Evolutionary conservation across 108 stramenopile genomes (phyloP).

Genomic region (Stephanodiscus minutulus): DNA sequence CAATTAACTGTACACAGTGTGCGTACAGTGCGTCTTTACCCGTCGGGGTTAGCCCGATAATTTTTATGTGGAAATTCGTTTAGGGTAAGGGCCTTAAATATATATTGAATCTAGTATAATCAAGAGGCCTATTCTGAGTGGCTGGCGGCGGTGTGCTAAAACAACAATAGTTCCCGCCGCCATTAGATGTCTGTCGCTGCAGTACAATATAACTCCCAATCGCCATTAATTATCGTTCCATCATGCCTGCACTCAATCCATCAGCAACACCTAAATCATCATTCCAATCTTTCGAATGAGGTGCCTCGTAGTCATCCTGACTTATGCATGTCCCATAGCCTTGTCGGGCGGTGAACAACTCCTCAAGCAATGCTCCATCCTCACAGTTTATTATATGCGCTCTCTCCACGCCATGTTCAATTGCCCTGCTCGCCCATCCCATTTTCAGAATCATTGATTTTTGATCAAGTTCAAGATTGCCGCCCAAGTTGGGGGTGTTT

Average conservation of each 20-base stretch:
- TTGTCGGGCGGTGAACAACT: slow-evolving; percentile 61
- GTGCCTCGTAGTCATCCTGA: slow-evolving; percentile 55
- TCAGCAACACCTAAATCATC: slow-evolving; percentile 42
- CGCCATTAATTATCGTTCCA: slow-evolving; percentile 4
- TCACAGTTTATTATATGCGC: slow-evolving; percentile 66
- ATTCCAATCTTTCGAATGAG: slow-evolving; percentile 51
- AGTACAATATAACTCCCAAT: neutral
- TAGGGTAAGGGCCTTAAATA: too few relatives aligned
- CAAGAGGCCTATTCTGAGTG: too few relatives aligned
- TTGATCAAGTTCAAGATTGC: slow-evolving; percentile 20
- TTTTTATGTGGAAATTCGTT: too few relatives aligned
- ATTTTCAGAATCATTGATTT: slow-evolving; percentile 54
- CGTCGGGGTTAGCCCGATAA: too few relatives aligned
- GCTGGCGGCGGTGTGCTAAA: neutral
- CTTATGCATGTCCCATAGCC: slow-evolving; percentile 64
- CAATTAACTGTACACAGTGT: too few relatives aligned
- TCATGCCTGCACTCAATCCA: slow-evolving; percentile 21
- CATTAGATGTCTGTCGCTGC: neutral
- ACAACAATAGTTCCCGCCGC: neutral
- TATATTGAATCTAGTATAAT: too few relatives aligned
- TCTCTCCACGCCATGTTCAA: slow-evolving; percentile 61
- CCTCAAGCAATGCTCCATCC: slow-evolving; percentile 66
- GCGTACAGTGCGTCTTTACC: too few relatives aligned
- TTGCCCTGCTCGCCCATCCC: slow-evolving; percentile 64
- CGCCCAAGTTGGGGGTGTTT: neutral